Evolutionary conservation across 2,329 filamentous ascomycete genomes (phyloP).

Genomic region (Aspergillus tamarii): DNA sequence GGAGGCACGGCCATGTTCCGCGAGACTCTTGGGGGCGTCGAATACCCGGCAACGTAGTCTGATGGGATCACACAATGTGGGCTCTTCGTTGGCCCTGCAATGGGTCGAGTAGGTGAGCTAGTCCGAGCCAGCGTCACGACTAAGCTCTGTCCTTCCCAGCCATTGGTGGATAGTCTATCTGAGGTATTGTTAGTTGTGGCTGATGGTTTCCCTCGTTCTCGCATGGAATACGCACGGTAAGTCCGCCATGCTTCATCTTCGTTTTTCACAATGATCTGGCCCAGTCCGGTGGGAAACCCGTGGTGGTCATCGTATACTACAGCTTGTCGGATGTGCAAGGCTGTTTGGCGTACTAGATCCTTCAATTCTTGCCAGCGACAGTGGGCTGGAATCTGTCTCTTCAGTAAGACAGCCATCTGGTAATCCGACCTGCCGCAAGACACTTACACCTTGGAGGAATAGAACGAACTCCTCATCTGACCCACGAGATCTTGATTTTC

Average conservation of each 20-base stretch:
- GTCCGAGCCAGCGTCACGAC: slow-evolving; percentile 47
- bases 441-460: slow-evolving; percentile 47
- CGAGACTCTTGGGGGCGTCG: slow-evolving; percentile 35
- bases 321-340: slow-evolving; percentile 47
- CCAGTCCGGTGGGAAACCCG: slow-evolving; percentile 46
- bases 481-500: slow-evolving; percentile 32
- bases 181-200: slow-evolving; percentile 1
- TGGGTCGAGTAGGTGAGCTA: slow-evolving; percentile 44
- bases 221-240: slow-evolving; percentile 39
- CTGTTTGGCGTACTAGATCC: slow-evolving; percentile 48
- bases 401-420: slow-evolving; percentile 17
- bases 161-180: slow-evolving; percentile 46
- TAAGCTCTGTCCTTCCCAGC: slow-evolving; percentile 48
- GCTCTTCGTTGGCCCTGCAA: slow-evolving; percentile 47
- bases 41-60: slow-evolving; percentile 35
- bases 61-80: slow-evolving; percentile 32
- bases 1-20: slow-evolving; percentile 35
- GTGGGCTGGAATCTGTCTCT: slow-evolving; percentile 43
- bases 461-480: slow-evolving; percentile 50
- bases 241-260: slow-evolving; percentile 50
- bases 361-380: slow-evolving; percentile 51
- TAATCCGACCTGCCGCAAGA: neutral
- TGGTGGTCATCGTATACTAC: slow-evolving; percentile 49
- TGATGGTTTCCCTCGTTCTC: neutral
- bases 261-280: slow-evolving; percentile 50